Evolutionary conservation across 129 eudicot genomes (phyloP), one percentile per base, ranked within the genome.

Genomic region (Logfia minima): DNA sequence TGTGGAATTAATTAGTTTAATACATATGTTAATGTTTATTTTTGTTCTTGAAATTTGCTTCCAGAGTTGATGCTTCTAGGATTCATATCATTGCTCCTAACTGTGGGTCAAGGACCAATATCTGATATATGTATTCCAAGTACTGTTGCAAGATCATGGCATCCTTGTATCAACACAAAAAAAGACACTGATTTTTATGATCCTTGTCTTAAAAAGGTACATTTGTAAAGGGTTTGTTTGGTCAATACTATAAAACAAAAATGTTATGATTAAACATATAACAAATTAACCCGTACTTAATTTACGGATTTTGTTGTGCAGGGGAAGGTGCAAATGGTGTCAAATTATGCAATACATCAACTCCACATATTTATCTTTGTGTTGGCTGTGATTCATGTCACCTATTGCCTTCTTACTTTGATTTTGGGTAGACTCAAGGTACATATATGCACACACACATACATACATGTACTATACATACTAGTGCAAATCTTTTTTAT

Each of bases 331-430:
- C 90, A 84, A 68, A 79, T 87, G 83, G 87, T 85, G 53, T 87
- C 96, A 34, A 80, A 87, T 31, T 85, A 90, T 82, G 96, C 84
- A 45, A 81, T 90, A 65, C 92, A 90, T 79, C 96, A 90, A 76
- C 90, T 90, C 81, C 96, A 90, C 79, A 82, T 90, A 73, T 90
- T 90, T 81, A 90, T 90, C 32, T 87, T 90, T 80, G 88, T 82
- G 52, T 59, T 90, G 83, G 96, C 96, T 6, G 72, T 85, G 28
- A n/a, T 85, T 73, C 96, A 90, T 82, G 84, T 90, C 7, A 22
- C 81, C 6, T 90, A 90, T 63, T 85, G 96, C 45, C 22, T 90
- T 56, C 71, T 78, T 56, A 90, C 96, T 26, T 82, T 83, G 39
- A 85, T 62, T 68, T 79, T 90, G 80, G 96, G 92, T 11, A 85